These are phyloP conservation scores for Ascobolus immersus DNA, from an alignment of 495 filamentous ascomycete species.

Conservation along the genomic window DNA sequence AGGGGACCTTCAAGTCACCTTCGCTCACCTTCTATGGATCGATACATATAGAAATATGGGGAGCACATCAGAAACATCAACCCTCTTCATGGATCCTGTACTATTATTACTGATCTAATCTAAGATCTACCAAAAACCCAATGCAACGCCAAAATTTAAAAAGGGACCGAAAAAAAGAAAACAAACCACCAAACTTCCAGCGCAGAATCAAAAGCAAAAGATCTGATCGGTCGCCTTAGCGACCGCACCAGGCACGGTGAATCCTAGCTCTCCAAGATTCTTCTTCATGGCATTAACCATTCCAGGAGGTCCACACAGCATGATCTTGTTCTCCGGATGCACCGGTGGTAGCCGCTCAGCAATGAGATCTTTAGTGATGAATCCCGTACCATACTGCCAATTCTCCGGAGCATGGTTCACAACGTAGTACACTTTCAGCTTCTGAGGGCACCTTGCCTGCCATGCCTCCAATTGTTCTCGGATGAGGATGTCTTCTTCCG, in stretches of 20 bases:
- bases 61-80: too few species aligned
- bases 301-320: slow-evolving; percentile 88
- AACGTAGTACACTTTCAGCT: slow-evolving; percentile 74
- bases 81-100: too few species aligned
- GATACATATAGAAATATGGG: too few species aligned
- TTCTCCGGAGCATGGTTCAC: slow-evolving; percentile 86
- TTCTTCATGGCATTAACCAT: slow-evolving; percentile 98
- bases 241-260: slow-evolving; percentile 68
- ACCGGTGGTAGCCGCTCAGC: slow-evolving; percentile 14
- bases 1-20: too few species aligned
- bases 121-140: too few species aligned
- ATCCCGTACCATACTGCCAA: slow-evolving; percentile 77
- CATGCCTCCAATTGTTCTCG: slow-evolving; percentile 64
- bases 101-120: too few species aligned
- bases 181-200: too few species aligned
- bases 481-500: slow-evolving; percentile 71
- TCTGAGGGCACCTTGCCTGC: slow-evolving; percentile 19
- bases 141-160: too few species aligned
- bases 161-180: too few species aligned
- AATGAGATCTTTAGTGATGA: slow-evolving; percentile 87
- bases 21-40: too few species aligned
- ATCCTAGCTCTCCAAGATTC: slow-evolving; percentile 64
- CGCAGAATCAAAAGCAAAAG: slow-evolving; percentile 78
- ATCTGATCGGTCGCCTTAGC: slow-evolving; percentile 96
- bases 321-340: slow-evolving; percentile 71